Base-by-base conservation (phyloP, 805 yeast genomes). In the Debaryomyces prosopidis region DNA sequence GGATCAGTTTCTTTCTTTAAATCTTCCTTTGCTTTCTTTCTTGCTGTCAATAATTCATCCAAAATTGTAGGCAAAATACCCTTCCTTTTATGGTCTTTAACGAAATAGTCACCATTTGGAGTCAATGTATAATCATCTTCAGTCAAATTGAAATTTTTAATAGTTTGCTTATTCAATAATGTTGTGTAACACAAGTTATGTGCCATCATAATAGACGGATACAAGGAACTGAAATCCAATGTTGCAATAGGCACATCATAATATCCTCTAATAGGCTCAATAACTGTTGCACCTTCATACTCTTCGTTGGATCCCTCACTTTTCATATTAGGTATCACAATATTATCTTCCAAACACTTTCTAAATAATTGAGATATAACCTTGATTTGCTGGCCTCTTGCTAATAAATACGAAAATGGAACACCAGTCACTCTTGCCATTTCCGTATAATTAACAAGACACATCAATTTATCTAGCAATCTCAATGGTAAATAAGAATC, bases 371-470 rank as follows among this genome's bases (percentile, higher is more conserved):
- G 99, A 0, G 98, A 91, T 40, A 94, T 83, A 59, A 94, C 99
- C 65, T 94, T 94, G 65, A 94, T 92, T 67, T 95, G 99, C 71
- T 94, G 99, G 33, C 99, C 99, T 61, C 99, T 80, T 12, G 95
- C 65, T 36, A 94, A 70, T 49, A 94, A 75, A 60, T 83, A 92
- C 1, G 97, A 86, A 58, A 94, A 89, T 0, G 99, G 99, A 9
- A 94, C 98, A 53, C 99, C 99, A 0, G 99, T 94, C 20, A 94
- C 99, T 72, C 99, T 85, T 1, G 99, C 97, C 99, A 94, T 94
- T 68, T 94, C 99, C 0, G 97, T 92, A 67, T 94, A 94, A 60
- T 94, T 94, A 49, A 95, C 96, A 49, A 94, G 73, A 57, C 97
- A 90, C 99, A 94, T 95, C 43, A 94, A 76, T 58, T 92, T 95